Evolutionary conservation across 2,329 filamentous ascomycete genomes (phyloP).

Genomic region (Epichloe sibirici): DNA sequence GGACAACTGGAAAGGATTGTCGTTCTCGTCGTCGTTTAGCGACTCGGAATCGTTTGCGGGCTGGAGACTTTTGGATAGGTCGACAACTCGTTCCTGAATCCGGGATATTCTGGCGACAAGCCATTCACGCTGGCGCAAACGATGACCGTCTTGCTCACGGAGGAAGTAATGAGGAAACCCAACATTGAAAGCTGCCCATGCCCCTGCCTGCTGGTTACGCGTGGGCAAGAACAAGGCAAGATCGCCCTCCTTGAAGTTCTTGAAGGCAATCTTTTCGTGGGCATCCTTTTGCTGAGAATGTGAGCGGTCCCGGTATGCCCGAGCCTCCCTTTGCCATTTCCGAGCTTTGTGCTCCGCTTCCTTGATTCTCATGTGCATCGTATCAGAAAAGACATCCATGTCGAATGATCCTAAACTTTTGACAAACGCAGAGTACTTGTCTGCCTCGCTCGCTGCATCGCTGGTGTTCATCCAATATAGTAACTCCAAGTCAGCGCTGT

Average conservation of each 20-base stretch:
- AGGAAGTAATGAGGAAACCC: slow-evolving; percentile 96
- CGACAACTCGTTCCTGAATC: slow-evolving; percentile 85
- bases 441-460: slow-evolving; percentile 52
- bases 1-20: slow-evolving; percentile 93
- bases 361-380: slow-evolving; percentile 77
- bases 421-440: slow-evolving; percentile 65
- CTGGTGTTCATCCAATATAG: slow-evolving; percentile 72
- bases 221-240: slow-evolving; percentile 89
- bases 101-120: slow-evolving; percentile 88
- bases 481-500: slow-evolving; percentile 56
- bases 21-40: slow-evolving; percentile 59
- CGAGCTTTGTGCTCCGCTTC: slow-evolving; percentile 88
- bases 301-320: slow-evolving; percentile 77
- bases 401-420: slow-evolving; percentile 66
- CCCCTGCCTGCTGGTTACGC: slow-evolving; percentile 82
- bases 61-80: slow-evolving; percentile 68
- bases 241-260: slow-evolving; percentile 92
- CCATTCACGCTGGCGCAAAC: slow-evolving; percentile 66
- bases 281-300: slow-evolving; percentile 71
- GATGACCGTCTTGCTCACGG: slow-evolving; percentile 81
- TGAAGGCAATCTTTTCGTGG: slow-evolving; percentile 92
- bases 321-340: slow-evolving; percentile 84
- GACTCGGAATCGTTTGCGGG: slow-evolving; percentile 36
- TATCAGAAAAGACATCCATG: slow-evolving; percentile 71
- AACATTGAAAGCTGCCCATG: slow-evolving; percentile 98